A percentile compares a stretch with the other conserved stretches of the same genome.
These are phyloP conservation scores for Botryotinia calthae DNA, from an alignment of 2,329 filamentous ascomycete species.

Conservation along the genomic window DNA sequence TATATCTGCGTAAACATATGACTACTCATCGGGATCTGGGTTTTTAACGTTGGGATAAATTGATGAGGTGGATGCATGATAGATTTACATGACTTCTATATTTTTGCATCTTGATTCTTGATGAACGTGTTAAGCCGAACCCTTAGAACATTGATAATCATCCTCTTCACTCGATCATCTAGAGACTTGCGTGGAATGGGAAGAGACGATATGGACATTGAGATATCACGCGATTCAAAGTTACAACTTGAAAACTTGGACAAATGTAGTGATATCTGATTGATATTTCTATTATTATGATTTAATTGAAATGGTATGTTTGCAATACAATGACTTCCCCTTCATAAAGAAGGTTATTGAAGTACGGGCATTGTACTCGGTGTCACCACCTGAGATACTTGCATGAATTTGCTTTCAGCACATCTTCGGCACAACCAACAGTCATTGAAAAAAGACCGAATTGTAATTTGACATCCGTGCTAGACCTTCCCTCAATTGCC, in stretches of 20 bases:
- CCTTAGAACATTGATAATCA: too few species aligned
- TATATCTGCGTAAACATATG: too few species aligned
- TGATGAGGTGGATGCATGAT: background rate
- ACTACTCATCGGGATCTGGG: too few species aligned
- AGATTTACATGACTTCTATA: background rate
- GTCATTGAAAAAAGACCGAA: slow-evolving; percentile 74
- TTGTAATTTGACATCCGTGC: slow-evolving; percentile 99
- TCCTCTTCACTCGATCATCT: background rate
- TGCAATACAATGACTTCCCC: slow-evolving; percentile 30
- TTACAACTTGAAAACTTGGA: background rate
- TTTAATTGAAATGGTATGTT: slow-evolving; percentile 21
- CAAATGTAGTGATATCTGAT: background rate
- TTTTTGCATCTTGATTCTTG: background rate
- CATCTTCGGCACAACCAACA: slow-evolving; percentile 97
- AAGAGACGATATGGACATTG: background rate
- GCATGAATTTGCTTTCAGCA: slow-evolving; percentile 70
- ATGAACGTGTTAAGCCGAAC: background rate
- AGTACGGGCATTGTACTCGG: slow-evolving; percentile 32
- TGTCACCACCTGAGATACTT: slow-evolving; percentile 35
- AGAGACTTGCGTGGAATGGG: background rate
- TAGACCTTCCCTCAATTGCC: slow-evolving; percentile 39
- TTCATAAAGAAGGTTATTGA: slow-evolving; percentile 27
- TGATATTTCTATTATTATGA: background rate
- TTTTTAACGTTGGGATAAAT: background rate
- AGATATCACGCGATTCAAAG: background rate